Evolutionary conservation across 306 rosid species (phyloP), one percentile per base, ranked within the genome.

Genomic region (Cotoneaster glaucophyllus): DNA sequence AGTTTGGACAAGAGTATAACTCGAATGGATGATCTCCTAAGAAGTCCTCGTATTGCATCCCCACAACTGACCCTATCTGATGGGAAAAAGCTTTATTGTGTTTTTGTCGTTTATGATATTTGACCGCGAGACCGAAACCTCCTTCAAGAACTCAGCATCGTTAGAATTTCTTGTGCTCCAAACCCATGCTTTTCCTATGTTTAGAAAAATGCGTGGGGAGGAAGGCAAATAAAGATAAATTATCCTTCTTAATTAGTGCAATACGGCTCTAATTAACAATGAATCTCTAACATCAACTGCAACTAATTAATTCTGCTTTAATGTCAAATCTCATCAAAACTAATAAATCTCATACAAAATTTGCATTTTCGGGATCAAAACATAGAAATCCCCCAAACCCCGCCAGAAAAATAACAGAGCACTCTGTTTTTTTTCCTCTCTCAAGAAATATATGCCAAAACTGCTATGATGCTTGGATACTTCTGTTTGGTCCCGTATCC

Each of bases 281-380:
- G 22, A 29, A 22, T 24, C 74, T 71, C 11, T 14, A 3, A 13
- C 72, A 25, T 28, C 63, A 41, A 59, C 53, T 15, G 28, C 63
- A 41, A 59, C 64, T 15, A 54, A 73, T 74, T 79, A 77, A 68
- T 63, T 67, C 65, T 31, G 21, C 32, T 64, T 18, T 64, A 64
- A 64, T 31, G 18, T 64, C 43, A 9, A 31, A 7, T 64, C 44
- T 64, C 68, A 64, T 64, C 68, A 63, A 25, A 48, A 29, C 41
- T 25, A 12, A 13, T 59, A 13, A 69, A 78, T 77, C 84, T 77
- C 80, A 59, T 48, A 6, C 80, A 68, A 37, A 77, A 86, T 90
- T 80, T 85, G 85, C 91, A 86, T 57, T 80, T 88, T 76, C 86
- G 77, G 84, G 79, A 62, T 78, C 64, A 83, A 79, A 4, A 34